A percentile compares a stretch with the other conserved stretches of the same genome.
phyloP scores from a whole-genome alignment of 345 rosid species.

The Syzygium aqueum region DNA sequence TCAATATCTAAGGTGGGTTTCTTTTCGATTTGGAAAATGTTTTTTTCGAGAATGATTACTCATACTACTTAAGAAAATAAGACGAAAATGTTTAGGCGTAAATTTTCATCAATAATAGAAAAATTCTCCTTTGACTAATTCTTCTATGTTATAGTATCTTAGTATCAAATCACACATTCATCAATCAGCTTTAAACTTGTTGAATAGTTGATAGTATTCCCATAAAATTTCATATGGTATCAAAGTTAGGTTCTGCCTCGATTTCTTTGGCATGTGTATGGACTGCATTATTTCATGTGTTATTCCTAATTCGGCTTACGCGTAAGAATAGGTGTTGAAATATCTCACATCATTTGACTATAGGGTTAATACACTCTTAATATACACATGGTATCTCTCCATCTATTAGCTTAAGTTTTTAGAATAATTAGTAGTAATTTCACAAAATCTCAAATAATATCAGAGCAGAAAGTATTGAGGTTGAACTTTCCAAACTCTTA shows the following conservation, averaged over 20 bases:
- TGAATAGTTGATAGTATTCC: rapidly evolving
- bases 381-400: background rate
- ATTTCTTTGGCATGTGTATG: rapidly evolving
- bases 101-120: background rate
- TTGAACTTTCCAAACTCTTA: background rate
- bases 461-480: rapidly evolving
- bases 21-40: background rate
- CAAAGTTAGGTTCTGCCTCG: background rate
- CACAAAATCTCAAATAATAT: background rate
- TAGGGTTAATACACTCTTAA: background rate
- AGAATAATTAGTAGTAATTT: rapidly evolving
- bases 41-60: background rate
- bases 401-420: background rate
- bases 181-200: background rate
- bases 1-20: background rate
- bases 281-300: background rate
- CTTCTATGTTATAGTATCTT: background rate
- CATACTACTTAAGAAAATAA: background rate
- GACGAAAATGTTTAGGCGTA: background rate
- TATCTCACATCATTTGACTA: background rate
- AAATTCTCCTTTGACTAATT: background rate
- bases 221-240: background rate
- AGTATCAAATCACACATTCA: background rate
- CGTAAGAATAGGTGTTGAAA: background rate
- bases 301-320: background rate